Conservation (phyloP, 2,329 filamentous ascomycete species). For the Mollisia scopiformis region DNA sequence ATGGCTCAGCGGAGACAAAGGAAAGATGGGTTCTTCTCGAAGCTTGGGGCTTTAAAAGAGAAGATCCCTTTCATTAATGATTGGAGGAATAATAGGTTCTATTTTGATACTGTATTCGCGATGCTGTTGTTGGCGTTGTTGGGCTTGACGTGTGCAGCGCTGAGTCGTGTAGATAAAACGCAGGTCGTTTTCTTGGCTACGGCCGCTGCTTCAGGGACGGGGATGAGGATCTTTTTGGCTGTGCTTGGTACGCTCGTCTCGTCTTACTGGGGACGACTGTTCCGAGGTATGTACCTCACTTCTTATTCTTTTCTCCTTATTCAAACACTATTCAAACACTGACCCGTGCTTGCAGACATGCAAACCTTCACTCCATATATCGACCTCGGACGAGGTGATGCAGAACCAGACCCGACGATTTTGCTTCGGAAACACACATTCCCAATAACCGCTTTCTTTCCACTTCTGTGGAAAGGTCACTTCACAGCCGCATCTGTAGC, state of each 20-base stretch:
- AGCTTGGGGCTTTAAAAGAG: background rate
- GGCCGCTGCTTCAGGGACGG: constrained; percentile 14
- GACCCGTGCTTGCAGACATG: background rate
- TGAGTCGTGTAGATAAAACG: constrained; percentile 7
- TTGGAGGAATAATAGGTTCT: constrained; percentile 12
- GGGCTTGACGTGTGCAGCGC: constrained; percentile 7
- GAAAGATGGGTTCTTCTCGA: background rate
- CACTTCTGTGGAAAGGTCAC: constrained; percentile 10
- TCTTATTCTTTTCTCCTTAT: background rate
- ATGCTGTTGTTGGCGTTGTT: constrained; percentile 12
- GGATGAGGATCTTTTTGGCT: constrained; percentile 17
- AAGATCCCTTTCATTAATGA: constrained; percentile 8
- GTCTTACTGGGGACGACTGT: constrained; percentile 13
- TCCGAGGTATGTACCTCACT: constrained; percentile 7
- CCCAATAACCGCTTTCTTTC: constrained; percentile 16
- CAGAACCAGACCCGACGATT: constrained; percentile 13
- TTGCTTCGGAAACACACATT: constrained; percentile 8
- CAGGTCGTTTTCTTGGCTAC: constrained; percentile 16
- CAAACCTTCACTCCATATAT: constrained; percentile 15
- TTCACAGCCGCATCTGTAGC: constrained; percentile 13
- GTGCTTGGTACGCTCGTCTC: constrained; percentile 13
- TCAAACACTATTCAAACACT: no score
- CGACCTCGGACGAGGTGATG: constrained; percentile 10
- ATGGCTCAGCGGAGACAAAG: background rate
- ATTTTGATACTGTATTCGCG: constrained; percentile 11